These are phyloP conservation scores for Stereum hirsutum DNA, from an alignment of 1,284 basidiomycete species.

Conservation along the genomic window DNA sequence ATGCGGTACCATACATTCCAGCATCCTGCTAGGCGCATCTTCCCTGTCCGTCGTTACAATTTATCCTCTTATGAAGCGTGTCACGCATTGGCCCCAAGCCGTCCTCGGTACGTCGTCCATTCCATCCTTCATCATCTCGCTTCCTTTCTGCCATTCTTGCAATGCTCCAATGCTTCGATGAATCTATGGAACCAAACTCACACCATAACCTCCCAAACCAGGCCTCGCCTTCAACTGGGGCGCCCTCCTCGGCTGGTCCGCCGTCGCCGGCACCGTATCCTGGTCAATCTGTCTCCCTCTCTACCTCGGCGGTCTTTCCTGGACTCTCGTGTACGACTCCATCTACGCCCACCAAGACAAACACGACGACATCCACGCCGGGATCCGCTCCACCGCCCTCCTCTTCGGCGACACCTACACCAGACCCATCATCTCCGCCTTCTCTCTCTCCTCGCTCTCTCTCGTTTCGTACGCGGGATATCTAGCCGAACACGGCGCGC, in stretches of 20 bases:
- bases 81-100: constrained; percentile 96
- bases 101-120: constrained; percentile 57
- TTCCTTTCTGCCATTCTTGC: no score
- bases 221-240: constrained; percentile 94
- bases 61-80: constrained; percentile 97
- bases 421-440: constrained; percentile 65
- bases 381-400: constrained; percentile 92
- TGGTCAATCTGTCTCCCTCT: constrained; percentile 85
- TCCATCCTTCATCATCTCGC: neutral
- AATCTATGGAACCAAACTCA: no score
- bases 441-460: constrained; percentile 71
- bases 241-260: constrained; percentile 92
- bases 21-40: constrained; percentile 86
- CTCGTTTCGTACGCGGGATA: constrained; percentile 75
- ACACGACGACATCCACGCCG: constrained; percentile 79
- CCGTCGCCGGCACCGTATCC: constrained; percentile 75
- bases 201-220: no score
- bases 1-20: constrained; percentile 21
- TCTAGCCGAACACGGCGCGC: constrained; percentile 64
- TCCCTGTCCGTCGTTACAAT: constrained; percentile 82
- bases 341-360: constrained; percentile 99
- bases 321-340: constrained; percentile 96
- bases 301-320: constrained; percentile 84
- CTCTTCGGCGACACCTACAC: constrained; percentile 79
- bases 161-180: no score